Evolutionary conservation across 2,329 filamentous ascomycete genomes (phyloP), one percentile per base, ranked within the genome.

Genomic region (Hymenoscyphus albidus): DNA sequence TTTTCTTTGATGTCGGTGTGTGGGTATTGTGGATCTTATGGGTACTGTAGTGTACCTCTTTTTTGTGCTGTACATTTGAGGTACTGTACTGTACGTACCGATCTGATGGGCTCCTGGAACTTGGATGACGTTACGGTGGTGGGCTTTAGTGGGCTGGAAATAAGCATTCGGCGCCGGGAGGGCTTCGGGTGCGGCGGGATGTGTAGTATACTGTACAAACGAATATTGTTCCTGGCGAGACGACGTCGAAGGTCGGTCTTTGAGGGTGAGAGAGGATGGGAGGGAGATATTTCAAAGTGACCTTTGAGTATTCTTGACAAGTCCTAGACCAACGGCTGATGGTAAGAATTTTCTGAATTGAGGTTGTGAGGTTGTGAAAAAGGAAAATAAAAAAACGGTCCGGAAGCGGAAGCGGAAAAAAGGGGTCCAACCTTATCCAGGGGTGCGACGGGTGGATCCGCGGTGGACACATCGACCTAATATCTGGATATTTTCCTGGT

Each of bases 121-220:
- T 51, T 27, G n/a, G n/a, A 18, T 51, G 44, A 18, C 44, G 18
- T 18, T 27, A 27, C 27, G 27, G 27, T 27, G 2, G 27, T 27
- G 27, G 27, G 27, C 27, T 27, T 27, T 27, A 18, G 9, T 22
- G 22, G 18, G 9, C 10, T 22, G 18, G 44, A 51, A 51, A n/a
- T 51, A 51, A 51, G 44, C 44, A 51, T 6, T 57, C 55, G 35
- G 55, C 35, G 27, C 5, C 55, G 55, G 55, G 35, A 57, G 55
- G 55, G 55, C 55, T 35, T 57, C 55, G 55, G 55, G 27, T 27
- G 27, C 27, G 27, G 27, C 27, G 27, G 27, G 2, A n/a, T 35
- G 27, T 31, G n/a, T 12, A 12, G 27, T 57, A 12, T 9, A n/a
- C 5, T 10, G n/a, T 51, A 51, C 18, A 51, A 22, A 27, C 12